phyloP scores from a whole-genome alignment of 805 yeast species.

The Candida sonorensis region DNA sequence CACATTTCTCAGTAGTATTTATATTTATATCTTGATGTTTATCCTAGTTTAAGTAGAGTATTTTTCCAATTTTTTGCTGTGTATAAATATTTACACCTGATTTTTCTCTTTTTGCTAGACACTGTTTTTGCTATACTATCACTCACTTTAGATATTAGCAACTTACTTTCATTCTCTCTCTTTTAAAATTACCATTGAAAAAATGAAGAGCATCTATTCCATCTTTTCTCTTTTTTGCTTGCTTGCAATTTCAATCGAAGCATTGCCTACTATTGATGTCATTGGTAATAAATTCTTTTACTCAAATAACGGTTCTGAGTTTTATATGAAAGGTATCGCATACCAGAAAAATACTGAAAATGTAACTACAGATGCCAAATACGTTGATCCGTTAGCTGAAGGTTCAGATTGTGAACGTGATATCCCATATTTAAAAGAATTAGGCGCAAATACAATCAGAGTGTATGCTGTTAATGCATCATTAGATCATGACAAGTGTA shows the following conservation, averaged over 20 bases:
- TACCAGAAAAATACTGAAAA: slow-evolving; percentile 67
- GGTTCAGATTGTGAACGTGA: slow-evolving; percentile 68
- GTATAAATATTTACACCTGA: background rate
- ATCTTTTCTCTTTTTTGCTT: too few relatives aligned
- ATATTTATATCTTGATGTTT: too few relatives aligned
- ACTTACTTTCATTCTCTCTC: too few relatives aligned
- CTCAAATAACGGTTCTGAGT: slow-evolving; percentile 67
- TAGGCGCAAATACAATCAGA: slow-evolving; percentile 73
- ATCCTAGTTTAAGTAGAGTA: background rate
- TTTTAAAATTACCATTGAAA: too few relatives aligned
- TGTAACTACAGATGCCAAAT: slow-evolving; percentile 25
- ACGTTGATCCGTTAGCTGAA: slow-evolving; percentile 76
- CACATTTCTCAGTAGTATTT: too few relatives aligned
- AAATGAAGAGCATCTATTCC: too few relatives aligned
- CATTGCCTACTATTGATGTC: slow-evolving; percentile 48
- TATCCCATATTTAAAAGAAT: slow-evolving; percentile 61
- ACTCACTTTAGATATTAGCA: too few relatives aligned
- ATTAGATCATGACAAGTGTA: slow-evolving; percentile 68
- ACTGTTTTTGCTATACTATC: too few relatives aligned
- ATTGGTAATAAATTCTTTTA: slow-evolving; percentile 74
- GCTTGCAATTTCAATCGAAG: too few relatives aligned
- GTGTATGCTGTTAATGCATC: slow-evolving; percentile 80
- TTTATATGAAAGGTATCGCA: slow-evolving; percentile 82
- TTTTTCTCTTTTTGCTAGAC: background rate
- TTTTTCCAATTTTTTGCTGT: too few relatives aligned